Evolutionary conservation across 768 basidiomycete genomes (phyloP).

Genomic region (Trametes cingulata): DNA sequence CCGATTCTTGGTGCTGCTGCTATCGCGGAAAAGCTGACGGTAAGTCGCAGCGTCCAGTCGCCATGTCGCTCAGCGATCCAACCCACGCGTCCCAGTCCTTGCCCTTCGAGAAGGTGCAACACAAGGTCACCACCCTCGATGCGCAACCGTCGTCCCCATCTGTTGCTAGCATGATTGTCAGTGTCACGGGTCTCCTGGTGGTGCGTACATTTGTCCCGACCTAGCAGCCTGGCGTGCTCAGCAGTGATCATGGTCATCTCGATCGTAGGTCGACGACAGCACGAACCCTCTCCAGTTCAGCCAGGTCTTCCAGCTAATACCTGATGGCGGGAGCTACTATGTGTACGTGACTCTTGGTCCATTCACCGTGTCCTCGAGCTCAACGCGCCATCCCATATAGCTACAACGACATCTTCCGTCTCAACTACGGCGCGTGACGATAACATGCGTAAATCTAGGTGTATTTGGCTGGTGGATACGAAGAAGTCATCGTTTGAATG

Average conservation of each 20-base stretch:
- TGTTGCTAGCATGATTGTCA: conserved; percentile 66
- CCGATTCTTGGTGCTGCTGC: conserved; percentile 52
- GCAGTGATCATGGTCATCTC: neutral
- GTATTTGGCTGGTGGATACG: neutral
- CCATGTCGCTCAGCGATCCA: neutral
- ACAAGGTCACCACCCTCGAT: conserved; percentile 81
- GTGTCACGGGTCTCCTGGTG: conserved; percentile 83
- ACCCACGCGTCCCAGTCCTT: conserved; percentile 44
- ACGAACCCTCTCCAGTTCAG: conserved; percentile 83
- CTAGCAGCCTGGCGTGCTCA: neutral
- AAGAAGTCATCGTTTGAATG: conserved; percentile 12
- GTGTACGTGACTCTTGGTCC: conserved; percentile 59
- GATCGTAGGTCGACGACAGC: conserved; percentile 75
- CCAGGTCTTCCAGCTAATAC: conserved; percentile 91
- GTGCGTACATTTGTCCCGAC: conserved; percentile 42
- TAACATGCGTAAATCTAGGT: neutral
- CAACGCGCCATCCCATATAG: conserved; percentile 41
- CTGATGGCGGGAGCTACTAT: conserved; percentile 73
- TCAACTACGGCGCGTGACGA: conserved; percentile 62
- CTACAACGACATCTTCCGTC: conserved; percentile 89
- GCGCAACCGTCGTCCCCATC: conserved; percentile 77
- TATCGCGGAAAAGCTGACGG: conserved; percentile 77
- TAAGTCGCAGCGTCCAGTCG: conserved; percentile 33
- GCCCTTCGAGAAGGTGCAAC: conserved; percentile 80
- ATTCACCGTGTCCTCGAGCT: neutral